These are phyloP conservation scores for Houttuynia cordata DNA, from an alignment of 164 flowering plant genomes.

Conservation along the genomic window DNA sequence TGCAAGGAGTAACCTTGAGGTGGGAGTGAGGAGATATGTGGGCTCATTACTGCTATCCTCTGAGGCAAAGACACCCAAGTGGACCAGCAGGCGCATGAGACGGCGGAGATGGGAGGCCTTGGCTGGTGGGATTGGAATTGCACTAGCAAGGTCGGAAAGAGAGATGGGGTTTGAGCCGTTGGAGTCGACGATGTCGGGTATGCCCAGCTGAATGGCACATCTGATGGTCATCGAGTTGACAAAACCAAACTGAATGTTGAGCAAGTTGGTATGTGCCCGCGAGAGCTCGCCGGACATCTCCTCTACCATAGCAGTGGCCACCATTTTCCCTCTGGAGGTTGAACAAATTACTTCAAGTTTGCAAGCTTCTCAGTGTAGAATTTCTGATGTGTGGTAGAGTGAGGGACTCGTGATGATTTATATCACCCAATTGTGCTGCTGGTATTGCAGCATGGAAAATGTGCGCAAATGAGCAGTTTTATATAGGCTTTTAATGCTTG, in stretches of 20 bases:
- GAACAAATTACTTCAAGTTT: too few relatives aligned
- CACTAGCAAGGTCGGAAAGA: constrained; percentile 7
- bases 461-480: too few relatives aligned
- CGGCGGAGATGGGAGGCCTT: constrained; percentile 15
- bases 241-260: constrained; percentile 1
- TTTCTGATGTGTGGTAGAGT: too few relatives aligned
- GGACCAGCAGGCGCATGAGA: constrained; percentile 32
- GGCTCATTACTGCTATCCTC: constrained; percentile 15
- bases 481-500: too few relatives aligned
- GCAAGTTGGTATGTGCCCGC: neutral
- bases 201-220: constrained; percentile 27
- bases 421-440: too few relatives aligned
- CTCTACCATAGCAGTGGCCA: neutral
- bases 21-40: constrained; percentile 19
- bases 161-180: constrained; percentile 18
- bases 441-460: too few relatives aligned
- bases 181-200: constrained; percentile 22
- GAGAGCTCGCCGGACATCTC: neutral
- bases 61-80: constrained; percentile 23
- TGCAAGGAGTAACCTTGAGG: constrained; percentile 16
- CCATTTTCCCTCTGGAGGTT: too few relatives aligned
- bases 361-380: too few relatives aligned
- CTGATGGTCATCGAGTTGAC: constrained; percentile 34
- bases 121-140: constrained; percentile 5
- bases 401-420: too few relatives aligned